A percentile compares a stretch with the other conserved stretches of the same genome.
Conservation (phyloP, 192 early-diverging fungal species). For the Glomus cerebriforme region DNA sequence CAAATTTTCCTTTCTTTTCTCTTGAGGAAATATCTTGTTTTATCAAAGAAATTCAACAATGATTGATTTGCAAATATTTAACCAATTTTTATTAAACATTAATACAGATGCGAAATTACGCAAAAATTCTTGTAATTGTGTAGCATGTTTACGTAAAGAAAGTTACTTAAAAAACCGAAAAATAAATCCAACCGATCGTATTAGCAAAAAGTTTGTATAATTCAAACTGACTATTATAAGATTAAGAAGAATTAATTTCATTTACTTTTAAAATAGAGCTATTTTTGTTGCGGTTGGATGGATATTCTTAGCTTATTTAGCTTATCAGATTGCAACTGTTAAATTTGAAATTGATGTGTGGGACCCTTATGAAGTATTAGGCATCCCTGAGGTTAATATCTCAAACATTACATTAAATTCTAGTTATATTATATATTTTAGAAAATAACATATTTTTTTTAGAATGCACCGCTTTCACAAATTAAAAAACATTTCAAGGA, state of each 20-base stretch:
- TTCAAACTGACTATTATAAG: not conserved
- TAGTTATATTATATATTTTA: not conserved
- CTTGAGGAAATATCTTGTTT: not conserved
- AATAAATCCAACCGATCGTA: slow-evolving; percentile 33
- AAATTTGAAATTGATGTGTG: slow-evolving; percentile 69
- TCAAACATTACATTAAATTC: not conserved
- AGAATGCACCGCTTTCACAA: slow-evolving; percentile 43
- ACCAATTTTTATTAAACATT: not conserved
- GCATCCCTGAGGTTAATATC: slow-evolving; percentile 63
- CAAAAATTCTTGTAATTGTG: slow-evolving; percentile 39
- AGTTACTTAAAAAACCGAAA: slow-evolving; percentile 33
- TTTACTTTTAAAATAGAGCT: slow-evolving; percentile 34
- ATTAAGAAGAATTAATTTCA: not conserved
- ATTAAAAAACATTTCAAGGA: slow-evolving; percentile 75
- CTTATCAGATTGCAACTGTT: slow-evolving; percentile 64
- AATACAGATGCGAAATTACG: not conserved
- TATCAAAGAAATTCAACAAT: not conserved
- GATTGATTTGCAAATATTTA: not conserved
- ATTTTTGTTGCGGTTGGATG: slow-evolving; percentile 63
- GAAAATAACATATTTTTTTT: not conserved
- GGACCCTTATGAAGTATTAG: slow-evolving; percentile 96
- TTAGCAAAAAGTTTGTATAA: slow-evolving; percentile 31
- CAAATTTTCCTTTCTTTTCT: not conserved
- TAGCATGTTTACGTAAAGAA: slow-evolving; percentile 40
- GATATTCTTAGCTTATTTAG: slow-evolving; percentile 64